Evolutionary conservation across 768 basidiomycete species (phyloP), one percentile per base, ranked within the genome.

Genomic region (Grammothele lineata): DNA sequence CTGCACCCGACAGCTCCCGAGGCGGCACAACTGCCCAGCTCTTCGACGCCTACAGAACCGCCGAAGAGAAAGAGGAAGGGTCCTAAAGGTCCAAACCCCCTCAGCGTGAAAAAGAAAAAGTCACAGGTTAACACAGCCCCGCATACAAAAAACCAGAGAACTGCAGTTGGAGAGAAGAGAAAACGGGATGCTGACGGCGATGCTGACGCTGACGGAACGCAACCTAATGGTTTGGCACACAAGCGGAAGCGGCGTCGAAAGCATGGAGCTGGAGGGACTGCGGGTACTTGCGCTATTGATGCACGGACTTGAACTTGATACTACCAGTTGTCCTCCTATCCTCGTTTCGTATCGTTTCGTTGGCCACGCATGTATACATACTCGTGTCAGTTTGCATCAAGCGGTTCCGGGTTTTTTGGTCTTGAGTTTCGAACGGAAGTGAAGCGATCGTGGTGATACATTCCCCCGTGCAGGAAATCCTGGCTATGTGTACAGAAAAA

Each of bases 91-190:
- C 92, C 94, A 1, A 98, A 97, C 68, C 92, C 95, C 7, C 75
- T 97, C 3, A 93, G 91, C 50, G 70, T 94, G 37, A 93, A 92
- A 75, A 96, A 92, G 74, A 94, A 90, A 66, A 80, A 79, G 57
- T 39, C 55, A 4, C 57, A 62, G 19, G 24, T 53, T 5, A 47
- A 49, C 1, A 33, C 25, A 4, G 21, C 42, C 5, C 14, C 24
- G 12, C 19, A 36, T 3, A 17, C 42, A 10, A 42, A 44, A 38
- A 18, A 40, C 12, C 12, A 39, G 14, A 43, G 42, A 27, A 35
- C 10, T 1, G 33, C 36, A 40, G 56, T 38, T 5, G 59, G 63
- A 15, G 43, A 44, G 19, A 69, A 70, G 47, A 57, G 66, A 22
- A 66, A 58, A 45, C 60, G 47, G 11, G 47, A 47, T 2, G 62